These are phyloP conservation scores for Aspergillus costaricaensis DNA, from an alignment of 2,329 filamentous ascomycete genomes.

Conservation along the genomic window DNA sequence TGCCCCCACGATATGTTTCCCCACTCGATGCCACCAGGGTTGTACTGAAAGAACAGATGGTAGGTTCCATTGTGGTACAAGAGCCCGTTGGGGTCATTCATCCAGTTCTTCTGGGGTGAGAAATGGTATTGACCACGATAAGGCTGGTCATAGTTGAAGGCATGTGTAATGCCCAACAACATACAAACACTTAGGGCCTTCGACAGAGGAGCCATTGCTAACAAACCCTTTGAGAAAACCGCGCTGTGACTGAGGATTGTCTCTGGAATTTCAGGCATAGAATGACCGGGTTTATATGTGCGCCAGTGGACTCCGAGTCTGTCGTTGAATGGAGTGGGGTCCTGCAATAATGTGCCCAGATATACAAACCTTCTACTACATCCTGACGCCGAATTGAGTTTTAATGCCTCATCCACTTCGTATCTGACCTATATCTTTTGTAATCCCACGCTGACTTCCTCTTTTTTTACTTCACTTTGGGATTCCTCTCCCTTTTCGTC, in stretches of 20 bases:
- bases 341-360: neutral
- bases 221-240: neutral
- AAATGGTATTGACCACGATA: constrained; percentile 16
- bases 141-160: neutral
- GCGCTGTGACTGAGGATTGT: neutral
- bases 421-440: neutral
- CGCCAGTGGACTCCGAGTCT: neutral
- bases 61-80: constrained; percentile 35
- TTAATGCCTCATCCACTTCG: neutral
- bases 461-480: neutral
- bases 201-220: neutral
- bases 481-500: neutral
- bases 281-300: neutral
- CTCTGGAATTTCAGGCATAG: neutral
- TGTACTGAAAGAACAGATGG: constrained; percentile 58
- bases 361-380: neutral
- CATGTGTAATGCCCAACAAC: neutral
- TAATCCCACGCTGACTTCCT: neutral
- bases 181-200: neutral
- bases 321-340: neutral
- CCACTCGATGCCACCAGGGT: constrained; percentile 43
- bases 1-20: constrained; percentile 53
- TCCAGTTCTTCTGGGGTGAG: constrained; percentile 12
- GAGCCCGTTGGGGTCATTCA: constrained; percentile 21
- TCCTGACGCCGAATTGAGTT: neutral